Conservation (phyloP, 2,329 filamentous ascomycete genomes). For the Colletotrichum camelliae region DNA sequence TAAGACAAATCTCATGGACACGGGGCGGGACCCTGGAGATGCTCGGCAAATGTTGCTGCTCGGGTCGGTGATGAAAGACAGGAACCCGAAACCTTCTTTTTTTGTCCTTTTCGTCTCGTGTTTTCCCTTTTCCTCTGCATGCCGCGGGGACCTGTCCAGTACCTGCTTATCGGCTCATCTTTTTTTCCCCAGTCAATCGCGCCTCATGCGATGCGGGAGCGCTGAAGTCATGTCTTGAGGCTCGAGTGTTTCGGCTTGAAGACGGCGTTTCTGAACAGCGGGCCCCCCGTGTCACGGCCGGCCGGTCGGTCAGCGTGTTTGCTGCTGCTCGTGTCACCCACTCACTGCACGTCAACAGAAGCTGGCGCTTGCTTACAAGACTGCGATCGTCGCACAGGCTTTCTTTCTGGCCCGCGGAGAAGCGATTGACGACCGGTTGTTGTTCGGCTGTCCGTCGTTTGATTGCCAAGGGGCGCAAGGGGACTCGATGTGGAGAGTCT, state of each 20-base stretch:
- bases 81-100: background rate
- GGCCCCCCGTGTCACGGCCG: background rate
- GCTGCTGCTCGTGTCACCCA: background rate
- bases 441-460: background rate
- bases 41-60: background rate
- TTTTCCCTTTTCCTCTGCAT: background rate
- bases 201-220: background rate
- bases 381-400: background rate
- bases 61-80: background rate
- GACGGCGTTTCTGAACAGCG: constrained; percentile 7
- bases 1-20: background rate
- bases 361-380: background rate
- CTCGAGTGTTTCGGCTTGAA: constrained; percentile 6
- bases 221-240: background rate
- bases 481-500: background rate
- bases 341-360: background rate
- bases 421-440: background rate
- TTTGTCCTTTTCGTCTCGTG: background rate
- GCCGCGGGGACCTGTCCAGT: background rate
- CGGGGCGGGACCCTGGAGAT: background rate
- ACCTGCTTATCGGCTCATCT: background rate
- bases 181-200: background rate
- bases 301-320: background rate
- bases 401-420: background rate
- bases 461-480: constrained; percentile 6